Conservation (phyloP, 345 rosid genomes). For the Melastoma malabathricum region DNA sequence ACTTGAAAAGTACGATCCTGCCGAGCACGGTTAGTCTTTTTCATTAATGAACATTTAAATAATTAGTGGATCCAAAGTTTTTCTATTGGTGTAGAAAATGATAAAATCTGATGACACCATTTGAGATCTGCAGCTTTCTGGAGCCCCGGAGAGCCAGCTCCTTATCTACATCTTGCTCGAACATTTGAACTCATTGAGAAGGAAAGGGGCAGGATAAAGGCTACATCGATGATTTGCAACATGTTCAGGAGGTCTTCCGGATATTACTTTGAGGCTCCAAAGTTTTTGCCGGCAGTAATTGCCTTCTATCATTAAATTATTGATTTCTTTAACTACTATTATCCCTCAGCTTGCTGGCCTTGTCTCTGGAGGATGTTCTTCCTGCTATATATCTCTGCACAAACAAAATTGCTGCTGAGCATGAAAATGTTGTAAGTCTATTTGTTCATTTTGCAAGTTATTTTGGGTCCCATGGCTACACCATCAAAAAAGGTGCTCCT, state of each 20-base stretch:
- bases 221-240: conserved; percentile 76
- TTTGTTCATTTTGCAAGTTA: not conserved
- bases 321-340: not conserved
- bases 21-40: conserved; percentile 53
- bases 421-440: conserved; percentile 55
- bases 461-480: conserved; percentile 1
- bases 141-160: conserved; percentile 64
- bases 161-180: conserved; percentile 73
- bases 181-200: conserved; percentile 69
- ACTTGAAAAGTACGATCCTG: conserved; percentile 49
- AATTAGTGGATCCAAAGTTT: not conserved
- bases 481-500: conserved; percentile 1
- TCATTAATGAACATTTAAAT: not conserved
- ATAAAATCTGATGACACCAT: conserved; percentile 8
- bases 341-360: conserved; percentile 57
- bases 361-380: conserved; percentile 78
- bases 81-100: not conserved
- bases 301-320: not conserved
- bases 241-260: conserved; percentile 75
- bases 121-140: conserved; percentile 58
- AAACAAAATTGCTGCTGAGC: conserved; percentile 78
- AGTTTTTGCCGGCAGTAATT: too few species aligned
- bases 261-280: conserved; percentile 3
- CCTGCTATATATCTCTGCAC: conserved; percentile 82
- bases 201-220: conserved; percentile 82